A percentile compares a stretch with the other conserved stretches of the same genome.
Conservation (phyloP, 2,329 filamentous ascomycete species). For the Ascochyta viciae-villosae region DNA sequence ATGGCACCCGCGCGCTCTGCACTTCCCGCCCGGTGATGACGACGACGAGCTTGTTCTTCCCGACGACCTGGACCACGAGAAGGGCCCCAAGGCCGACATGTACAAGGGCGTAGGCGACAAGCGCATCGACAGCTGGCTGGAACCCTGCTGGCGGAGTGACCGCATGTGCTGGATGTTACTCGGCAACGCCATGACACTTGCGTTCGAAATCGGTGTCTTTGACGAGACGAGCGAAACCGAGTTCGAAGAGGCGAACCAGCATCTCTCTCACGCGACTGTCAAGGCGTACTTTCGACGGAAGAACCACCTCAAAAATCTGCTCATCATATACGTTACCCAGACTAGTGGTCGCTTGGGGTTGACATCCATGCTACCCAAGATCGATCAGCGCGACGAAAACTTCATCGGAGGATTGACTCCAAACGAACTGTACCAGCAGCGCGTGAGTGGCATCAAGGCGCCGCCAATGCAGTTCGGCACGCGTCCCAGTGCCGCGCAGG, state of each 20-base stretch:
- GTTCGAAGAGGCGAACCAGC: conserved; percentile 52
- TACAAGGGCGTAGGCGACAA: conserved; percentile 75
- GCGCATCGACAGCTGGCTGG: conserved; percentile 92
- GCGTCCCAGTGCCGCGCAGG: conserved; percentile 29
- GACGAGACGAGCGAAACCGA: conserved; percentile 81
- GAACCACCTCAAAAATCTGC: conserved; percentile 80
- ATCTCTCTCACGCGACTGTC: conserved; percentile 63
- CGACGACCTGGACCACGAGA: conserved; percentile 68
- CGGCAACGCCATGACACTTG: conserved; percentile 86
- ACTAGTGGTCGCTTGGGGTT: conserved; percentile 91
- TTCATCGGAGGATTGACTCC: conserved; percentile 37
- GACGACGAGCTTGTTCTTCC: conserved; percentile 70
- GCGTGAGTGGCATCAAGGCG: conserved; percentile 44
- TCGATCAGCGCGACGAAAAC: conserved; percentile 38
- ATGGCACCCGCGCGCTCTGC: conserved; percentile 93
- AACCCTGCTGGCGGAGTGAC: conserved; percentile 89
- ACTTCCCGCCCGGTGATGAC: conserved; percentile 80
- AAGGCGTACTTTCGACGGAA: conserved; percentile 79
- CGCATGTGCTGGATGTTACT: conserved; percentile 98
- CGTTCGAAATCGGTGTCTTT: conserved; percentile 94
- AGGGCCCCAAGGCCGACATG: conserved; percentile 46
- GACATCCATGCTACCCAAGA: conserved; percentile 85
- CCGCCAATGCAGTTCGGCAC: conserved; percentile 46
- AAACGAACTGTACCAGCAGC: conserved; percentile 45
- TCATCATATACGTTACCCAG: conserved; percentile 91